Percentiles rank a stretch among this genome's conserved stretches.
phyloP scores from a whole-genome alignment of 1,284 basidiomycete genomes.

The Porodaedalea pini region DNA sequence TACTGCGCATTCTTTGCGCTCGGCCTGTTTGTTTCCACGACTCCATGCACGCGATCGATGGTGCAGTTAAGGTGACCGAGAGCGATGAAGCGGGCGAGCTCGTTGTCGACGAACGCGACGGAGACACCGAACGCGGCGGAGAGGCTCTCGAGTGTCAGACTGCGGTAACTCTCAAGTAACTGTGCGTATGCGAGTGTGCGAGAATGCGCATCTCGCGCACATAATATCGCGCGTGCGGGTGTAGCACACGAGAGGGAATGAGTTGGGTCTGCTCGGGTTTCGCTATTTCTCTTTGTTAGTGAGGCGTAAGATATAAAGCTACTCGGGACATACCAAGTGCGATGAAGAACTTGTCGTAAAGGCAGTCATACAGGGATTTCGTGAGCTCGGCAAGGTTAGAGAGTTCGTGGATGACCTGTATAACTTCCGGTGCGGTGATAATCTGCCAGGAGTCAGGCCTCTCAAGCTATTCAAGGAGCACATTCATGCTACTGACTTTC shows the following conservation, averaged over 20 bases:
- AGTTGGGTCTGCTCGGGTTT: conserved; percentile 87
- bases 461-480: not conserved
- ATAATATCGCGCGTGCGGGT: conserved; percentile 87
- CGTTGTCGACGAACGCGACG: conserved; percentile 84
- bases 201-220: conserved; percentile 96
- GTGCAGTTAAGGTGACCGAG: conserved; percentile 85
- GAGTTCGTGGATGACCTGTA: conserved; percentile 66
- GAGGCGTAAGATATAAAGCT: conserved; percentile 10
- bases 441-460: conserved; percentile 41
- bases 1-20: conserved; percentile 87
- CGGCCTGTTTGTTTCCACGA: conserved; percentile 93
- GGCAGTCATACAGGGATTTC: conserved; percentile 84
- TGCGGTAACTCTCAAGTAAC: conserved; percentile 88
- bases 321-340: conserved; percentile 61
- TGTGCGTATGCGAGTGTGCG: conserved; percentile 92
- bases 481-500: conserved; percentile 52
- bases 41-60: conserved; percentile 92
- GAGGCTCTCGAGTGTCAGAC: conserved; percentile 86
- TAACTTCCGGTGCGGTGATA: conserved; percentile 67
- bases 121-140: conserved; percentile 88
- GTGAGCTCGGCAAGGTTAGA: conserved; percentile 68
- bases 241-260: conserved; percentile 80
- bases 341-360: conserved; percentile 92
- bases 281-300: conserved; percentile 41
- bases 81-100: conserved; percentile 92